Evolutionary conservation across 495 filamentous ascomycete species (phyloP), one percentile per base, ranked within the genome.

Genomic region (Tetracladium marchalianum): DNA sequence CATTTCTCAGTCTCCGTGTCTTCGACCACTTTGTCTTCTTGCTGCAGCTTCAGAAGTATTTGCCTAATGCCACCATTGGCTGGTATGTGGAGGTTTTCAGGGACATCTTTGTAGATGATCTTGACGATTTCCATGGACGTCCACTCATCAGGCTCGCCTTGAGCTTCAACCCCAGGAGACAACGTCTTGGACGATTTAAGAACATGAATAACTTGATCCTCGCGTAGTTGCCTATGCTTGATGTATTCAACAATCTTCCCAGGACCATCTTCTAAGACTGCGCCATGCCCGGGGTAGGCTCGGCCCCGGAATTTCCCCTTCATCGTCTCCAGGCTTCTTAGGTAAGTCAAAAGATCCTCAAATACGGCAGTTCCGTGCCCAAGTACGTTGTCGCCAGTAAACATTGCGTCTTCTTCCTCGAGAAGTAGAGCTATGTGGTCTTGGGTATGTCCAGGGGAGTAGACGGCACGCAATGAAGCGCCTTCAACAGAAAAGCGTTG

Each of bases 291-390:
- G 0, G 92, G 92, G 59, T 95, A 97, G 4, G 77, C 88, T n/a
- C 78, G 70, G 1, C 84, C 84, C 4, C 47, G 52, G 46, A 84
- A 83, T 15, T 78, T 63, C 13, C 62, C 55, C 39, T 70, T 65
- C 87, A 96, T 94, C 46, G 68, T 70, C 43, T 80, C 67, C 11
- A 98, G 62, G 41, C 79, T 87, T n/a, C 56, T 52, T 47, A 96
- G 65, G 58, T 96, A 98, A 4, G 65, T 65, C 5, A 62, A 63
- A 1, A 95, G 70, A 47, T 95, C 81, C 63, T 94, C 88, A 58
- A 95, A 96, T 11, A 95, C 89, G 24, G 85, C 80, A 3, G 92
- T 96, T 1, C 92, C 92, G 47, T 96, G 88, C 0, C 92, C 92
- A 4, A 98, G 74, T 27, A 98, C 86, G 54, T 92, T 96, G 57